Evolutionary conservation across 1,139 yeast genomes (phyloP).

Genomic region (Pichia sp.): DNA sequence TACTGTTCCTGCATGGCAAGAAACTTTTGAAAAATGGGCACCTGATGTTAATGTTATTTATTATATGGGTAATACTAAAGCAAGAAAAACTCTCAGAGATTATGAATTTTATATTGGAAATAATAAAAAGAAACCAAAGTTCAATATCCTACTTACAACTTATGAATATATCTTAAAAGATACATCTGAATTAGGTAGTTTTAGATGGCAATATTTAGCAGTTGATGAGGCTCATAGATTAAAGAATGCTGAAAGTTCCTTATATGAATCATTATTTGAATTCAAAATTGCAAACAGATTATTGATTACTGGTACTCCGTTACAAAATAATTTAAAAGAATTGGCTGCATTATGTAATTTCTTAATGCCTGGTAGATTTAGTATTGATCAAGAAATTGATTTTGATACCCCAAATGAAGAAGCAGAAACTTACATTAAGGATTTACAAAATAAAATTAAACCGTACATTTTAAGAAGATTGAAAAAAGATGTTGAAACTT

Average conservation of each 20-base stretch:
- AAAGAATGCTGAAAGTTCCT: slow-evolving; percentile 88
- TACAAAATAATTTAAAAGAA: slow-evolving; percentile 92
- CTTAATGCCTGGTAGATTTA: slow-evolving; percentile 89
- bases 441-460: slow-evolving; percentile 74
- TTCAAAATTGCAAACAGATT: slow-evolving; percentile 81
- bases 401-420: slow-evolving; percentile 81
- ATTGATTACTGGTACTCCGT: slow-evolving; percentile 95
- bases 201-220: slow-evolving; percentile 94
- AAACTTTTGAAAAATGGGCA: slow-evolving; percentile 95
- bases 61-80: slow-evolving; percentile 85
- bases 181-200: slow-evolving; percentile 65
- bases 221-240: slow-evolving; percentile 98
- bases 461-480: slow-evolving; percentile 90
- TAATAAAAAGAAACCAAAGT: slow-evolving; percentile 65
- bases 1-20: slow-evolving; percentile 99
- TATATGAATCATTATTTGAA: slow-evolving; percentile 79
- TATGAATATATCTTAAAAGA: slow-evolving; percentile 94
- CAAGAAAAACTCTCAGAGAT: slow-evolving; percentile 77
- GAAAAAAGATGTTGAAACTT: slow-evolving; percentile 95
- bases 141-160: slow-evolving; percentile 84
- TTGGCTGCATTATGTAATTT: slow-evolving; percentile 92
- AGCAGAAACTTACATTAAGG: slow-evolving; percentile 85
- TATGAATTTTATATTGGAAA: slow-evolving; percentile 66
- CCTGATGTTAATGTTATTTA: slow-evolving; percentile 92
- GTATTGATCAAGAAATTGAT: slow-evolving; percentile 80